Evolutionary conservation across 768 basidiomycete genomes (phyloP).

Genomic region (Clathrus columnatus): DNA sequence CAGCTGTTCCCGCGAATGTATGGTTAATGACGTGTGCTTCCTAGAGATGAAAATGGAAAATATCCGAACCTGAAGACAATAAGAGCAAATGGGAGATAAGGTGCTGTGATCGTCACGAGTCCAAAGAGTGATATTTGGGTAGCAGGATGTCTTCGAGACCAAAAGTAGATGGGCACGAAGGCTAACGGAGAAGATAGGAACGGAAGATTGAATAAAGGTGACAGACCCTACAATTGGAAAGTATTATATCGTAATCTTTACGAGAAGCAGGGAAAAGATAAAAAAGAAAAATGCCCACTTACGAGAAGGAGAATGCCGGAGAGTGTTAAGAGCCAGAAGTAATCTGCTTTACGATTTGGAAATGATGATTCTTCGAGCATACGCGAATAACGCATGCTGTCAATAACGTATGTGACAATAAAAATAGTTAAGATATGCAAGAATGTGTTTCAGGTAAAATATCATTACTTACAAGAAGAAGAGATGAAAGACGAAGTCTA

Average conservation of each 20-base stretch:
- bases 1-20: conserved; percentile 33
- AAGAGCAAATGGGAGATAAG: conserved; percentile 88
- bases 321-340: conserved; percentile 86
- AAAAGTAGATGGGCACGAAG: conserved; percentile 93
- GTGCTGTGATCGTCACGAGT: conserved; percentile 87
- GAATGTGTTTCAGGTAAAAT: not conserved
- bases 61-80: conserved; percentile 59
- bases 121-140: conserved; percentile 97
- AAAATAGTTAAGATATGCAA: not conserved
- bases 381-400: conserved; percentile 91
- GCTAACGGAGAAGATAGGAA: conserved; percentile 91
- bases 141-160: conserved; percentile 90
- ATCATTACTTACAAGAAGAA: conserved; percentile 84
- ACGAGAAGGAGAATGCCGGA: conserved; percentile 84
- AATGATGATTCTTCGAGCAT: conserved; percentile 97
- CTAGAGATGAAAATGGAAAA: not conserved
- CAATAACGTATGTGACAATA: not conserved
- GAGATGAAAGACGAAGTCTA: conserved; percentile 94
- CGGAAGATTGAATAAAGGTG: conserved; percentile 83
- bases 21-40: not conserved
- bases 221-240: conserved; percentile 45
- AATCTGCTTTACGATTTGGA: conserved; percentile 84
- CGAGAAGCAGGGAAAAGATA: not conserved
- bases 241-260: conserved; percentile 5
- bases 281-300: conserved; percentile 21